Evolutionary conservation across 805 yeast genomes (phyloP).

Genomic region (Yamadazyma akitaensis): DNA sequence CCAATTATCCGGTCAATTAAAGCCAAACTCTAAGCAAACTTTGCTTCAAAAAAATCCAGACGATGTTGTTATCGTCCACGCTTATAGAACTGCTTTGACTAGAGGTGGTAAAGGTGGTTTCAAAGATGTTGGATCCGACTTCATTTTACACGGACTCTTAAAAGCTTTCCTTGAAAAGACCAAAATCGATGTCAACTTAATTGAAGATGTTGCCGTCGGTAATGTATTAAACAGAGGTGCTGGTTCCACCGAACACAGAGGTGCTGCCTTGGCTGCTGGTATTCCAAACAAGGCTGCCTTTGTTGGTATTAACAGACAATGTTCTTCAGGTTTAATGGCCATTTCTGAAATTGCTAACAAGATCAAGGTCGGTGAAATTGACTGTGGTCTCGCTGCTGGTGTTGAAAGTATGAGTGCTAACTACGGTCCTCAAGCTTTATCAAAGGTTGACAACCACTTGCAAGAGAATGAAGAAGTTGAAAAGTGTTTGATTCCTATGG

Average conservation of each 20-base stretch:
- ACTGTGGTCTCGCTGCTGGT: conserved; percentile 87
- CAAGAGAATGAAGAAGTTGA: conserved; percentile 37
- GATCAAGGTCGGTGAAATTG: conserved; percentile 83
- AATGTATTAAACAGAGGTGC: conserved; percentile 91
- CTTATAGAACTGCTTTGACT: conserved; percentile 87
- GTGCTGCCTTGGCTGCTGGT: conserved; percentile 89
- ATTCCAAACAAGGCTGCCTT: conserved; percentile 79
- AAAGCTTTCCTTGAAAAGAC: conserved; percentile 56
- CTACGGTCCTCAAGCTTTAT: conserved; percentile 78
- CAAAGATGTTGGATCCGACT: conserved; percentile 80
- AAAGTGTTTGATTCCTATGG: conserved; percentile 93
- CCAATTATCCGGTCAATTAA: conserved; percentile 44
- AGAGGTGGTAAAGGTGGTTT: conserved; percentile 85
- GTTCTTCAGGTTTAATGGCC: conserved; percentile 92
- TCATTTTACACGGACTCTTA: conserved; percentile 64
- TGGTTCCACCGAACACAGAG: conserved; percentile 93
- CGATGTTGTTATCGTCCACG: conserved; percentile 88
- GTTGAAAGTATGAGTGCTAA: conserved; percentile 91
- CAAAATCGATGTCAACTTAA: conserved; percentile 45
- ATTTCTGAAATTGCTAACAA: conserved; percentile 86
- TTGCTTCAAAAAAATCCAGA: conserved; percentile 62
- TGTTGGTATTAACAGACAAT: conserved; percentile 85
- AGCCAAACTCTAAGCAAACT: conserved; percentile 39
- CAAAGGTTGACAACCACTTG: conserved; percentile 38
- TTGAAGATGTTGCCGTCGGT: conserved; percentile 87